Evolutionary conservation across 257 asterid species (phyloP), one percentile per base, ranked within the genome.

Genomic region (Scutellaria minor): DNA sequence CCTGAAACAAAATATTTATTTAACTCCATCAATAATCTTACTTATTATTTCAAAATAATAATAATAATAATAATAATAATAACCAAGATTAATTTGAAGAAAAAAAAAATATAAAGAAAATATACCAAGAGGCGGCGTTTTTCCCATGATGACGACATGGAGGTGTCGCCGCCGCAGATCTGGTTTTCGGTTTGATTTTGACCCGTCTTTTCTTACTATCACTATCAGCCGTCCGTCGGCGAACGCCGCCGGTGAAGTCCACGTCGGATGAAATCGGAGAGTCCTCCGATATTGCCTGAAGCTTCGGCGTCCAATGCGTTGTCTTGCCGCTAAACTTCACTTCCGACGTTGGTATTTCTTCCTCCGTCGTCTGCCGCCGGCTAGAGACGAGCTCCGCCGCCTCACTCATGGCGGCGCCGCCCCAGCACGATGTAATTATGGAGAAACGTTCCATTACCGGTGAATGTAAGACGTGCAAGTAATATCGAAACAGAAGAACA

Each of bases 271-370:
- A 8, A 37, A 10, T 1, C 59, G 67, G 14, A 41, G 35, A 6
- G 13, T 62, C 52, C 15, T 41, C 68, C 10, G 37, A 18, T 51
- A 62, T 42, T 4, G 39, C 45, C 68, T 41, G 53, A 15, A 62
- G 68, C 52, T 14, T 42, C 5, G 68, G 68, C 68, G 18, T 42
- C 68, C 68, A 62, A 62, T 42, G 39, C 6, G 68, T 40, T 18
- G 68, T 42, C 68, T 15, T 41, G 9, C n/a, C 2, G 51, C n/a
- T 14, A 42, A n/a, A 15, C 8, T 39, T 60, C n/a, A 9, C 22
- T 59, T 60, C 10, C 13, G 18, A 18, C 18, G 12, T 31, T 31
- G 37, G 5, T 31, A 4, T 35, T 37, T 61, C 67, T 15, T 44
- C 53, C 18, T 62, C 68, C 27, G 48, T 1, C 48, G 47, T 53